Percentiles rank a stretch among this genome's conserved stretches.
These are phyloP conservation scores for Coccomyxa sp. DNA, from an alignment of 139 green algal genomes.

Conservation along the genomic window DNA sequence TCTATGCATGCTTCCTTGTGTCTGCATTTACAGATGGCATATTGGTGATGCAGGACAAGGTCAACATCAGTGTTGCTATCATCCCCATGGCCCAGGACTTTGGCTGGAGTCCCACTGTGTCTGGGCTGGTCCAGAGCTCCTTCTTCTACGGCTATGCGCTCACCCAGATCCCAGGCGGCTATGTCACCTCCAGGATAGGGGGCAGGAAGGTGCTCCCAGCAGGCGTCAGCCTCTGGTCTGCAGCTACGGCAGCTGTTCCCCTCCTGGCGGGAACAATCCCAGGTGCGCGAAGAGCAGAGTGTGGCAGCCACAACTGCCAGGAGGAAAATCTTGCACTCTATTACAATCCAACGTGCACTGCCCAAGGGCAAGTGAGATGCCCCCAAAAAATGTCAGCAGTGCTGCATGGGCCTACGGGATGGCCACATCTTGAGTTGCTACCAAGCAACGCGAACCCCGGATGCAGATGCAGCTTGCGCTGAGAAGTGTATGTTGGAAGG, in stretches of 20 bases:
- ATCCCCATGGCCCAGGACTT: constrained; percentile 95
- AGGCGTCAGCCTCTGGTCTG: constrained; percentile 80
- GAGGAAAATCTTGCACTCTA: too few species aligned
- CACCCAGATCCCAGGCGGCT: constrained; percentile 87
- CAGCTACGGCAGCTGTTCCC: constrained; percentile 72
- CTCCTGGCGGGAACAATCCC: constrained; percentile 55
- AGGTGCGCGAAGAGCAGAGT: too few species aligned
- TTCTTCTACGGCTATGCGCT: constrained; percentile 89
- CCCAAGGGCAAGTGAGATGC: too few species aligned
- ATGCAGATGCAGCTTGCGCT: too few species aligned
- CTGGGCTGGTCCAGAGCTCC: constrained; percentile 86
- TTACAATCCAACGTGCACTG: too few species aligned
- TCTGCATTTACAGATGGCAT: not conserved
- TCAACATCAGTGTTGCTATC: constrained; percentile 96
- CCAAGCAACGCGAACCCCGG: too few species aligned
- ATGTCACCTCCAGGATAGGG: constrained; percentile 57
- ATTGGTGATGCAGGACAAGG: constrained; percentile 56
- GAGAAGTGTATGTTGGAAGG: too few species aligned
- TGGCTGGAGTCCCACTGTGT: constrained; percentile 76
- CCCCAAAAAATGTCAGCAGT: too few species aligned
- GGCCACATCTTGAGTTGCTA: too few species aligned
- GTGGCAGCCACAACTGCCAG: too few species aligned
- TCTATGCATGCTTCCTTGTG: not conserved
- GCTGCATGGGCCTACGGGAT: too few species aligned
- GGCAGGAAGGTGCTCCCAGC: constrained; percentile 73